Conservation (phyloP, 2,329 filamentous ascomycete genomes). For the Domatiomyces globalis region DNA sequence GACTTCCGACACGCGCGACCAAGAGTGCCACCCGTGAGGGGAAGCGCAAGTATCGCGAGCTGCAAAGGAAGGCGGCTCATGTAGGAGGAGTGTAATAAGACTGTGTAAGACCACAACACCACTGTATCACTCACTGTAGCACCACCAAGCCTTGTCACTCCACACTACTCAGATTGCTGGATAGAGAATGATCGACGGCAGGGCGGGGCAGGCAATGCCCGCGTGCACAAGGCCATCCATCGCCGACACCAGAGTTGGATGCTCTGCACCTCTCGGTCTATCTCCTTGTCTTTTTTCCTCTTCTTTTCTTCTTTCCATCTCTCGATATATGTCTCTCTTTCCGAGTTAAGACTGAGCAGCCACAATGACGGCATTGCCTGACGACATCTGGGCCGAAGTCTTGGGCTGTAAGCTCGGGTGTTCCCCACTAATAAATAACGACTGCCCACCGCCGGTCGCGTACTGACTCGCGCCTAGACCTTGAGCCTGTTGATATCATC, state of each 20-base stretch:
- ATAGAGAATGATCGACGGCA: not conserved
- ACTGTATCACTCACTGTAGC: not conserved
- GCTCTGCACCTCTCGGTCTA: not conserved
- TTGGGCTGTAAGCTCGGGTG: conserved; percentile 25
- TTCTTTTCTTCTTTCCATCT: not conserved
- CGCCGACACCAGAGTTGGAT: not conserved
- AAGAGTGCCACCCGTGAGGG: not conserved
- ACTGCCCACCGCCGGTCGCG: conserved; percentile 33
- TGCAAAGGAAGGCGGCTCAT: not conserved
- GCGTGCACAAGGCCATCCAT: not conserved
- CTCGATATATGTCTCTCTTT: too few species aligned
- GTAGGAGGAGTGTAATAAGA: not conserved
- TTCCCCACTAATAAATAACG: not conserved
- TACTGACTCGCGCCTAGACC: conserved; percentile 15
- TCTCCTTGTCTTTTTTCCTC: not conserved
- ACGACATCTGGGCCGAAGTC: conserved; percentile 51
- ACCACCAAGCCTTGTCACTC: not conserved
- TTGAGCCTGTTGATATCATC: conserved; percentile 44
- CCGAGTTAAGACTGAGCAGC: not conserved
- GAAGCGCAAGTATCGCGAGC: not conserved
- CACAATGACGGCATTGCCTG: conserved; percentile 30
- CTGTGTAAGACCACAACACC: not conserved
- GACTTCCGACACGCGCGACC: not conserved
- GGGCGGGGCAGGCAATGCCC: too few species aligned
- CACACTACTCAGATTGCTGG: not conserved